Conservation (phyloP, 148 eudicot species). For the Dianthus caryophyllus region DNA sequence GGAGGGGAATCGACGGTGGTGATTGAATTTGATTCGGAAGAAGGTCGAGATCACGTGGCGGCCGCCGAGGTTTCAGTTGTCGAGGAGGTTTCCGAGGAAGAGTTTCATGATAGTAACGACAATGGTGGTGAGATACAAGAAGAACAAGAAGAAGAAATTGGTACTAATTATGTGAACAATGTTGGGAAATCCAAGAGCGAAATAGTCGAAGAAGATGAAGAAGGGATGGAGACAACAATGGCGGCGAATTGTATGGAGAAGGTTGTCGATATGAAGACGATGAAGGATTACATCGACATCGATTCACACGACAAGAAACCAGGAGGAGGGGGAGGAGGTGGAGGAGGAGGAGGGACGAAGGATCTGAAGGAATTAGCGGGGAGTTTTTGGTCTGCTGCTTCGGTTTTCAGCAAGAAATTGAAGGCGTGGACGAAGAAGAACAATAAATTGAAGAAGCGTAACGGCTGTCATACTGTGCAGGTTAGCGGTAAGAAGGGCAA, state of each 20-base stretch:
- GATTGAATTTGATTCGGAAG: conserved; percentile 36
- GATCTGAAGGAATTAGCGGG: conserved; percentile 48
- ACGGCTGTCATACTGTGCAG: conserved; percentile 17
- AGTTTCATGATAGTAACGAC: conserved; percentile 26
- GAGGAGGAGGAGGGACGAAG: conserved; percentile 33
- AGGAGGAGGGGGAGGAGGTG: conserved; percentile 33
- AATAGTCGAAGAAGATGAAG: background rate
- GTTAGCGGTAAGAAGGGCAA: conserved; percentile 42
- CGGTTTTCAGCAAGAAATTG: conserved; percentile 79
- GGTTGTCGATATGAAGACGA: conserved; percentile 42
- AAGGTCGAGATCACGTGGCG: conserved; percentile 18
- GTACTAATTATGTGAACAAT: too few relatives aligned
- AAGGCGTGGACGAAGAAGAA: conserved; percentile 58
- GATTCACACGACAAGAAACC: conserved; percentile 65
- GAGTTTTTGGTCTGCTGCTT: conserved; percentile 82
- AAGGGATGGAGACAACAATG: too few relatives aligned
- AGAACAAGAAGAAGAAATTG: conserved; percentile 5
- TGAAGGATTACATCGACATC: conserved; percentile 79
- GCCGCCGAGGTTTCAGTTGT: background rate
- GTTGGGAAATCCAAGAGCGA: background rate
- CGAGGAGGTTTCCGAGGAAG: conserved; percentile 33
- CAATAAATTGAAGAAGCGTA: conserved; percentile 37
- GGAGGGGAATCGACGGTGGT: conserved; percentile 20
- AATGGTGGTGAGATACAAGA: conserved; percentile 25
- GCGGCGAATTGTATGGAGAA: too few relatives aligned